Evolutionary conservation across 2,329 filamentous ascomycete species (phyloP), one percentile per base, ranked within the genome.

Genomic region (Aspergillus piperis): DNA sequence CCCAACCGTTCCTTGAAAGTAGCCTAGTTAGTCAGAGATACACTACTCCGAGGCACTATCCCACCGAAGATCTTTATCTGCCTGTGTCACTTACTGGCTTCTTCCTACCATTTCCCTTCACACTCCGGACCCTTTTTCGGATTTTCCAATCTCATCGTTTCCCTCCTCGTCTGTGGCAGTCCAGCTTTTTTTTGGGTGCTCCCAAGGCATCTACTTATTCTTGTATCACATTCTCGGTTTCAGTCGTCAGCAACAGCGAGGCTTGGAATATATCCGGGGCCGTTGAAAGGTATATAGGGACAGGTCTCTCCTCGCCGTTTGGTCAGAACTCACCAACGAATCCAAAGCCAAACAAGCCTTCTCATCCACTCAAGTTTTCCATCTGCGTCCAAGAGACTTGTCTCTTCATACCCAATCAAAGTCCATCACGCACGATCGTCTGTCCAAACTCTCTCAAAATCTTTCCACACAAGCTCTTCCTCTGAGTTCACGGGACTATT

Each of bases 11-110:
- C 51, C 47, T 42, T 49, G 54, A 17, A 48, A 59, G 30, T 44
- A n/a, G 32, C 38, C 51, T 53, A 56, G 48, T 47, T 54, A 60
- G 58, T 53, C 36, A 52, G 23, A 30, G 38, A 52, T 38, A 39
- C 36, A 15, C 17, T 52, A 21, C 53, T 62, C 44, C 47, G 51
- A 62, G 59, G 54, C 50, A 47, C 59, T 58, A 44, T 56, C 38
- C 49, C 50, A 27, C 41, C 49, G 63, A 66, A 60, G 64, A 68
- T 68, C 66, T 59, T 60, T 41, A 68, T 64, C 66, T 62, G 57
- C 47, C 52, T 54, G 58, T 57, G 49, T 61, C 57, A 48, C 23
- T 52, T 25, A 39, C 58, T 32, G 41, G 38, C 41, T 57, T 49
- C 47, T 47, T 58, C 49, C 52, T 44, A 52, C 42, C 27, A 32